Evolutionary conservation across 768 basidiomycete species (phyloP).

Genomic region (Suillus weaverae): DNA sequence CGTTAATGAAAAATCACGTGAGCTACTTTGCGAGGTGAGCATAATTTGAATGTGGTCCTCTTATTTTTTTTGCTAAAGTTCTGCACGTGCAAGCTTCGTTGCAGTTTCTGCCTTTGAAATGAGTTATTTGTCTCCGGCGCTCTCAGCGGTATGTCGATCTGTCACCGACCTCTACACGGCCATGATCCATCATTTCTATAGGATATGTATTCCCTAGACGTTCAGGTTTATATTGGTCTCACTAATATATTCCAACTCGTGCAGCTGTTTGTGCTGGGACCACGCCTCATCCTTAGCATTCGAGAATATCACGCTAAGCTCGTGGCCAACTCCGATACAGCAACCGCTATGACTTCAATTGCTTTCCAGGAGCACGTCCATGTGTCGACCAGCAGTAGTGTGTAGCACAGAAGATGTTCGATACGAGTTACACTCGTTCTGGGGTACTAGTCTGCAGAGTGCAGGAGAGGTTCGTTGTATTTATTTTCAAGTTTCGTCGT

Average conservation of each 20-base stretch:
- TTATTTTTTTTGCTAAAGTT: not conserved
- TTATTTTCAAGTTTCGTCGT: not conserved
- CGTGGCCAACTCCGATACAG: not conserved
- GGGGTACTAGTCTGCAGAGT: no score
- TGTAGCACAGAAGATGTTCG: not conserved
- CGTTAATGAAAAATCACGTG: not conserved
- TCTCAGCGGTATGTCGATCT: not conserved
- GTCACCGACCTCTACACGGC: not conserved
- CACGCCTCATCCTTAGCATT: not conserved
- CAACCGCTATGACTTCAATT: not conserved
- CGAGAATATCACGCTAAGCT: not conserved
- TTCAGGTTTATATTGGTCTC: not conserved
- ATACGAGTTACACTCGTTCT: no score
- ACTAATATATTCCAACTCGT: not conserved
- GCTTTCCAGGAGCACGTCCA: not conserved
- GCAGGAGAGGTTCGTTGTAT: no score
- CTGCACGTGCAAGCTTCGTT: not conserved
- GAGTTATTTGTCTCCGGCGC: not conserved
- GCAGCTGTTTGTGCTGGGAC: not conserved
- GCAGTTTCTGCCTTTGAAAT: not conserved
- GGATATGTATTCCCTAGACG: not conserved
- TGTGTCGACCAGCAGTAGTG: not conserved
- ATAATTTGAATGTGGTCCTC: no score
- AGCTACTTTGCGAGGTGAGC: not conserved
- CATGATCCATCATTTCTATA: not conserved